Base-by-base conservation (phyloP, 225 moss, liverwort and hornwort species). In the Anthoceros angustus region DNA sequence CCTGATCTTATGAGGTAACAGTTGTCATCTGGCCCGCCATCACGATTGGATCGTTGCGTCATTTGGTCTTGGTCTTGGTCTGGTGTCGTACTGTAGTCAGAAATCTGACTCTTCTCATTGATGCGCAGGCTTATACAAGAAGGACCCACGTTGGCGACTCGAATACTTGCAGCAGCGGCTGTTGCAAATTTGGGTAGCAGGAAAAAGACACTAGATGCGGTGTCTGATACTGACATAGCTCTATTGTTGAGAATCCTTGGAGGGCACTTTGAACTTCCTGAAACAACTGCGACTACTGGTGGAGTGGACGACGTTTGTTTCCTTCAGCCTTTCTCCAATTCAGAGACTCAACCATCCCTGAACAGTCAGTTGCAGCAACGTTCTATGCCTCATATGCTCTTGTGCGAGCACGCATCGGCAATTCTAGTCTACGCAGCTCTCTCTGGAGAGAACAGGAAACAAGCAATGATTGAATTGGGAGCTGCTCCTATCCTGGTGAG, bases 101-200 rank as follows among this genome's bases (percentile, higher is more conserved):
- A 11, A 42, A 42, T 16, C n/a, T 67, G 41, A 67, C n/a, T 67
- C 9, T 6, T 11, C 25, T 16, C 20, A 12, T 1, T 43, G 10
- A 4, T 8, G 46, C 62, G 72, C 72, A 89, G 89, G 68, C 69
- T 84, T 49, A 67, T 89, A 48, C 72, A 84, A 68, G 80, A 84
- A 2, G 84, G 82, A 66, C 82, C 82, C 26, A 82, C 79, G 4
- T 66, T 78, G 0, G 74, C 79, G 1, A 82, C 75, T 43, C 76
- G 66, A 67, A 77, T 85, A 39, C 74, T 80, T n/a, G 78, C 69
- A 63, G 78, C 77, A 39, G 81, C 83, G 60, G 78, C 83, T n/a
- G 39, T 90, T 48, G 89, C 89, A 70, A 90, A 81, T 18, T 70
- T 90, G 66, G 89, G 89, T 77, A 84, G 86, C 4, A 75, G 75